phyloP scores from a whole-genome alignment of 1,139 yeast species.

The Blastobotrys apis region DNA sequence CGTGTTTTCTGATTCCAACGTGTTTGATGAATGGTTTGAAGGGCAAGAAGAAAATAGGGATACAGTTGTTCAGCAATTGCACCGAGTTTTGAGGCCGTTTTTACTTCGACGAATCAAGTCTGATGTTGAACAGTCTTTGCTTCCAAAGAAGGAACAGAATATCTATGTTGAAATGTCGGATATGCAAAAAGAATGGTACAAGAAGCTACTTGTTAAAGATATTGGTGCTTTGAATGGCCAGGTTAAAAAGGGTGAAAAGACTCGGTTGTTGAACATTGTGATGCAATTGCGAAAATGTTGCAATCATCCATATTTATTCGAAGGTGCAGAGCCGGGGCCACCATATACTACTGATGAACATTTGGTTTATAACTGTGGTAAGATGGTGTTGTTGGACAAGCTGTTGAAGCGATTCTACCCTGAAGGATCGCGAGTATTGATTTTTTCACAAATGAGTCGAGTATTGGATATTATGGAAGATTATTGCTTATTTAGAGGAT shows the following conservation, averaged over 20 bases:
- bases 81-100: slow-evolving; percentile 82
- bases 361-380: slow-evolving; percentile 79
- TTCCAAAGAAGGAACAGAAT: slow-evolving; percentile 88
- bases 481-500: slow-evolving; percentile 79
- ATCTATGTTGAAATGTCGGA: slow-evolving; percentile 90
- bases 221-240: slow-evolving; percentile 95
- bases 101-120: slow-evolving; percentile 82
- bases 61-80: slow-evolving; percentile 75
- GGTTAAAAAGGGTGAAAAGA: slow-evolving; percentile 82
- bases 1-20: slow-evolving; percentile 85
- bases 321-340: slow-evolving; percentile 99
- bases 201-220: slow-evolving; percentile 81
- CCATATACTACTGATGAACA: slow-evolving; percentile 97
- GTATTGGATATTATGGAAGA: slow-evolving; percentile 88
- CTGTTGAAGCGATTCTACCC: slow-evolving; percentile 64
- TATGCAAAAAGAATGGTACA: slow-evolving; percentile 93
- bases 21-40: slow-evolving; percentile 87
- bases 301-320: slow-evolving; percentile 93
- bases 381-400: slow-evolving; percentile 84
- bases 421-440: slow-evolving; percentile 84
- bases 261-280: slow-evolving; percentile 83
- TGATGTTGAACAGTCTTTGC: slow-evolving; percentile 85
- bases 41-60: slow-evolving; percentile 55
- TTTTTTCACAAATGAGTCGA: slow-evolving; percentile 94
- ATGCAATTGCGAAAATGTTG: slow-evolving; percentile 97